phyloP scores from a whole-genome alignment of 306 rosid genomes.

The Ziziphus jujuba region DNA sequence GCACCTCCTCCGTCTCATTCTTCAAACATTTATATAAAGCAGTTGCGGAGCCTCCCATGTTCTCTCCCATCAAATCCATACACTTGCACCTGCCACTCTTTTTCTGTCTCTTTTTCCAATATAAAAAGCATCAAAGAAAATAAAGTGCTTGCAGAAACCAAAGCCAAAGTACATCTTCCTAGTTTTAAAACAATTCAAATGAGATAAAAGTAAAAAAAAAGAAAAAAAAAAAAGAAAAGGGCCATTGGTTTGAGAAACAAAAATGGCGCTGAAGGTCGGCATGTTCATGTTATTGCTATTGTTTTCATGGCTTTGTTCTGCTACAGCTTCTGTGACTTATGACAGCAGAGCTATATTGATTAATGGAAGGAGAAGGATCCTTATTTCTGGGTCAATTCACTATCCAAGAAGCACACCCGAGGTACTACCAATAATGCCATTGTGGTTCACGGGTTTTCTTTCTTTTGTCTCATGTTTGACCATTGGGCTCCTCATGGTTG shows the following conservation, averaged over 20 bases:
- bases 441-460: constrained; percentile 25
- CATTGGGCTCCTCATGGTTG: not conserved
- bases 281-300: constrained; percentile 19
- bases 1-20: not conserved
- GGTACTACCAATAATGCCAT: constrained; percentile 41
- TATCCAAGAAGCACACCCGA: constrained; percentile 97
- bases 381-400: constrained; percentile 93
- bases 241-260: constrained; percentile 27
- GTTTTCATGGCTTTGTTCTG: constrained; percentile 38
- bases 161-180: constrained; percentile 16
- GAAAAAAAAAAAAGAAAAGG: constrained; percentile 15
- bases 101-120: not conserved
- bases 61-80: constrained; percentile 4
- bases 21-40: constrained; percentile 40
- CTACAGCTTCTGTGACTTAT: constrained; percentile 62
- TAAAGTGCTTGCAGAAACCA: constrained; percentile 15
- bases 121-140: constrained; percentile 11
- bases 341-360: constrained; percentile 69
- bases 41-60: constrained; percentile 21
- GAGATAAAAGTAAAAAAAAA: too few relatives aligned
- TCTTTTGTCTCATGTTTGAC: not conserved
- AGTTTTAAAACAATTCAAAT: constrained; percentile 26
- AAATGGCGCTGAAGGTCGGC: not conserved
- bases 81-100: constrained; percentile 6
- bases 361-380: constrained; percentile 67